phyloP scores from a whole-genome alignment of 768 basidiomycete genomes.

The Macrolepiota albuminosa region DNA sequence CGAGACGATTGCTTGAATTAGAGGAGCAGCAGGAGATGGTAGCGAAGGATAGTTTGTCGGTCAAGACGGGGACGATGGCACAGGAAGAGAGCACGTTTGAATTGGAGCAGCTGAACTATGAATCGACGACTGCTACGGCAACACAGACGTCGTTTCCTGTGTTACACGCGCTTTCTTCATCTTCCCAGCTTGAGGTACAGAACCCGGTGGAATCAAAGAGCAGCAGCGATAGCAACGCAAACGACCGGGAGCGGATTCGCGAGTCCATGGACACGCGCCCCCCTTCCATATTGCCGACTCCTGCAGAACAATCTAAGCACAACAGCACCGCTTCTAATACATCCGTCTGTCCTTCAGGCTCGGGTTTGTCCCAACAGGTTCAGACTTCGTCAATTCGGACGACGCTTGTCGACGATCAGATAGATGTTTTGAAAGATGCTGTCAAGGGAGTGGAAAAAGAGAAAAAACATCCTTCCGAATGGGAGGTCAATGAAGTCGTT shows the following conservation, averaged over 20 bases:
- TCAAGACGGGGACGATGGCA: not conserved
- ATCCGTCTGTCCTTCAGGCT: conserved; percentile 7
- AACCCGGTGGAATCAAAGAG: not conserved
- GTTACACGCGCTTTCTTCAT: conserved; percentile 17
- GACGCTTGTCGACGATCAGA: not conserved
- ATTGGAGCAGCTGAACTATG: conserved; percentile 25
- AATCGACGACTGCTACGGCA: conserved; percentile 33
- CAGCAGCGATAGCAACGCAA: conserved; percentile 12
- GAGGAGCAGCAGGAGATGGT: not conserved
- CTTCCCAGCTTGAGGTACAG: not conserved
- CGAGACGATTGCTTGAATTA: not conserved
- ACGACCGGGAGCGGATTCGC: conserved; percentile 20
- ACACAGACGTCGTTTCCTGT: conserved; percentile 26
- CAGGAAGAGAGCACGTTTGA: conserved; percentile 5
- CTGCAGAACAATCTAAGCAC: conserved; percentile 34
- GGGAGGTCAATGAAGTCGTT: conserved; percentile 86
- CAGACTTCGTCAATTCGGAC: conserved; percentile 7
- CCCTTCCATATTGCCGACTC: conserved; percentile 15
- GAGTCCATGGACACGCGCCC: conserved; percentile 23
- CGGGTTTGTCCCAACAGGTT: conserved; percentile 8
- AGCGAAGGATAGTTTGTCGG: not conserved
- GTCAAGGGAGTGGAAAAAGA: conserved; percentile 23
- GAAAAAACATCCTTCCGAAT: conserved; percentile 56
- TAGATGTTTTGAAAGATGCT: not conserved
- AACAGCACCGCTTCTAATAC: conserved; percentile 28